Base-by-base conservation (phyloP, 495 filamentous ascomycete species). In the Aspergillus campestris region DNA sequence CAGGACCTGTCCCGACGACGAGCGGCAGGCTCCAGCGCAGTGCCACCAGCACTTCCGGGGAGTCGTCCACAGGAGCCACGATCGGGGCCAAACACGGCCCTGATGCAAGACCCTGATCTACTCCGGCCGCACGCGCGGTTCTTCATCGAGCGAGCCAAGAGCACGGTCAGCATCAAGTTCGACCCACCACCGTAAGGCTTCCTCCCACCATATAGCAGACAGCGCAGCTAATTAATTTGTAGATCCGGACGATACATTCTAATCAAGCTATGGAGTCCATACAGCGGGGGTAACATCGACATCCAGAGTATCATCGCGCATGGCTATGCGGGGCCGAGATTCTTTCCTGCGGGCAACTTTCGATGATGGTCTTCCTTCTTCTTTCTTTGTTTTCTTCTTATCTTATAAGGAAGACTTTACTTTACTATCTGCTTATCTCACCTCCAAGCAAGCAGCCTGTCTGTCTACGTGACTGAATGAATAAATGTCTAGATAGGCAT, bases 101-200 rank as follows among this genome's bases (percentile, higher is more conserved):
- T 11, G 8, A 12, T 12, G 5, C 11, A 48, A 42, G 68, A 65
- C 5, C 57, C 61, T 10, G 78, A 81, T 46, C 73, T 81, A 9
- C 63, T 89, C 67, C 74, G 73, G 44, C 86, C 86, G 3, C 78
- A 86, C 65, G 86, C 87, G 5, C 74, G 62, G 27, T 94, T 94
- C 67, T 84, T 83, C 58, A 94, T 92, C 45, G 78, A 82, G 55
- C 78, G 75, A 55, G 71, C 82, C 49, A 88, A 88, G 67, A 88
- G 80, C 67, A 89, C 82, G 65, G 87, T 88, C 58, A 89, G 81
- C 51, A 80, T 97, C 50, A 82, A 78, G 50, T 97, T 97, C 60
- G 84, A 95, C 53, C 89, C 91, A 35, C 83, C 88, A 29, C 79
- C 92, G 67, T 94, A 81, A 60, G 78, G 68, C n/a, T 10, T 24